These are phyloP conservation scores for Hypholoma sublateritium DNA, from an alignment of 768 basidiomycete species.

Conservation along the genomic window DNA sequence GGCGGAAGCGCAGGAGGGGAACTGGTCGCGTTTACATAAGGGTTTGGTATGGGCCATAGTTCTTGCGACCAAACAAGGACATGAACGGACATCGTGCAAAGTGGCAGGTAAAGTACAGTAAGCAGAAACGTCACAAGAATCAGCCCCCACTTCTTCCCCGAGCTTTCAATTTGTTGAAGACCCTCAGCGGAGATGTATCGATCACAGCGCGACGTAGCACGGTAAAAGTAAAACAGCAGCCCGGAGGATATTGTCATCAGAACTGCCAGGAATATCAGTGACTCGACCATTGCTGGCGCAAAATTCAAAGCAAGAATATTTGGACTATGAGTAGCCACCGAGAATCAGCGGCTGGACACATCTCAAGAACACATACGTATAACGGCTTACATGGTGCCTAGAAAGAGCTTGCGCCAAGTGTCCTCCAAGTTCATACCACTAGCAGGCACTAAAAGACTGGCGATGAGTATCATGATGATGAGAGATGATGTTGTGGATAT, in stretches of 20 bases:
- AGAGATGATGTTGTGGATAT: conserved; percentile 2
- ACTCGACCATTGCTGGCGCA: conserved; percentile 55
- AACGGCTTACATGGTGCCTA: conserved; percentile 63
- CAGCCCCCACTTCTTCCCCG: conserved; percentile 48
- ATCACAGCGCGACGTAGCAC: conserved; percentile 46
- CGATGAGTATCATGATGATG: neutral
- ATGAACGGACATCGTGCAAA: conserved; percentile 76
- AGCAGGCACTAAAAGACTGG: conserved; percentile 34
- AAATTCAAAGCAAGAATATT: conserved; percentile 77
- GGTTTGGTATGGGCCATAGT: conserved; percentile 71
- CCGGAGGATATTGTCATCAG: conserved; percentile 54
- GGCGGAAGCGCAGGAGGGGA: conserved; percentile 48
- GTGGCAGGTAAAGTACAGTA: conserved; percentile 70
- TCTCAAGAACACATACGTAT: neutral
- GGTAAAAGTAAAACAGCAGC: conserved; percentile 60
- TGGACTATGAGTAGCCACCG: conserved; percentile 42
- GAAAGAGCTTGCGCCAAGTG: conserved; percentile 58
- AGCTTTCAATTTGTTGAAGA: conserved; percentile 43
- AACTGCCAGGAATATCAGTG: conserved; percentile 58
- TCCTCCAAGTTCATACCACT: conserved; percentile 35
- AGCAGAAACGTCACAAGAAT: conserved; percentile 65
- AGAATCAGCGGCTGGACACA: conserved; percentile 2
- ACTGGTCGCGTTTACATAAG: conserved; percentile 58
- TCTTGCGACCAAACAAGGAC: conserved; percentile 78
- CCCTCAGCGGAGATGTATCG: conserved; percentile 54